Evolutionary conservation across 2,329 filamentous ascomycete species (phyloP), one percentile per base, ranked within the genome.

Genomic region (Chrysosporium keratinophilum): DNA sequence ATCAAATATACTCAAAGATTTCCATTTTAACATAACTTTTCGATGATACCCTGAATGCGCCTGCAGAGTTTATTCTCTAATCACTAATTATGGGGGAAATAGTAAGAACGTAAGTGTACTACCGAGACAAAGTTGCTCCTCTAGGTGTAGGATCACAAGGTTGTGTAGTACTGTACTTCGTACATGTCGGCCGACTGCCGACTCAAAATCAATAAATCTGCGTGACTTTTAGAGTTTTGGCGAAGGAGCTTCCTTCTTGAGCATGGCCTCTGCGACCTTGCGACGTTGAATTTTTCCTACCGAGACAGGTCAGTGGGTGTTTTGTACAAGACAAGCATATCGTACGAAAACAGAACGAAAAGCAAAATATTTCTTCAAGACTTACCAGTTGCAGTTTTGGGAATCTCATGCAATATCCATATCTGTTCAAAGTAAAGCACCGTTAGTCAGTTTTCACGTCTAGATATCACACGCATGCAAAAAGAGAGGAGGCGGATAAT

Each of bases 191-290:
- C 23, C 23, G 23, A 28, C 23, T 28, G 23, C 23, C 7, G 23
- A 28, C 7, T 28, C 23, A 7, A 28, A 28, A 4, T 28, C 23
- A 4, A 7, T 28, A 28, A 4, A 28, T 28, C 23, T 28, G 23
- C 23, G 23, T 34, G 33, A 28, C 11, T 2, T 28, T 56, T 73
- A 80, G 60, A 80, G 68, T 65, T 79, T 80, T 12, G 78, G 69
- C 63, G 74, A 76, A 3, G 71, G 68, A 54, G 70, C 69, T 54
- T 83, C 81, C 67, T 83, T 78, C 75, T 87, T 87, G 69, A 84
- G 75, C 86, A 94, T 91, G 31, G 80, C 81, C 69, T 91, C 87
- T 12, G 87, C 87, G n/a, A 94, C 87, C 63, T 90, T 87, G 58
- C 87, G 79, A 57, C 88, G 76, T 71, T 94, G 88, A 56, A 94